Conservation (phyloP, 306 rosid species). For the Senna tora region DNA sequence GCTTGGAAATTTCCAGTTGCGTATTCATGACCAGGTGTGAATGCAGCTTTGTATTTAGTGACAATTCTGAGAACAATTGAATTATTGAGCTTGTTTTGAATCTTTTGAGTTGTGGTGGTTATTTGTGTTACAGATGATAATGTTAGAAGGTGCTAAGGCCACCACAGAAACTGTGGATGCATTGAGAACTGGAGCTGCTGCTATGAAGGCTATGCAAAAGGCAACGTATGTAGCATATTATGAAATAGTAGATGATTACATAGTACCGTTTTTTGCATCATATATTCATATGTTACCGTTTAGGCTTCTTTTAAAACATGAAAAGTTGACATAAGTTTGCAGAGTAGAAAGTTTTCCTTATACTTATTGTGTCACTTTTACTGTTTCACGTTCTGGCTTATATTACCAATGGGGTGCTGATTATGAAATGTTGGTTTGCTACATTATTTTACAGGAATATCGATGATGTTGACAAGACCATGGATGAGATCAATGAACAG, state of each 20-base stretch:
- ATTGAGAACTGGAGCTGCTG: slow-evolving; percentile 88
- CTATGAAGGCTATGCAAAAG: slow-evolving; percentile 99
- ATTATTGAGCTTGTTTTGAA: slow-evolving; percentile 24
- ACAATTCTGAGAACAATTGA: slow-evolving; percentile 1
- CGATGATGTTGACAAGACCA: slow-evolving; percentile 94
- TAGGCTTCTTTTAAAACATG: neutral
- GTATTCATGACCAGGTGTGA: slow-evolving; percentile 93
- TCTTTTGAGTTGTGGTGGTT: slow-evolving; percentile 28
- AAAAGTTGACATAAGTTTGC: neutral
- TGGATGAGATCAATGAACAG: slow-evolving; percentile 99
- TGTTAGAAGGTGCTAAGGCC: slow-evolving; percentile 99
- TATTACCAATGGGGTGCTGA: slow-evolving; percentile 12
- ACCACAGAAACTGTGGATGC: slow-evolving; percentile 99
- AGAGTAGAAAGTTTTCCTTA: neutral
- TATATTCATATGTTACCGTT: neutral
- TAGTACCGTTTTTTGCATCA: neutral
- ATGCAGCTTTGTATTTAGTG: slow-evolving; percentile 17
- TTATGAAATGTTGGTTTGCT: slow-evolving; percentile 26
- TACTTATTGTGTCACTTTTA: neutral
- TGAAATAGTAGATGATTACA: neutral
- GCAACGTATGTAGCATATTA: slow-evolving; percentile 69
- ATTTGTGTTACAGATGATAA: slow-evolving; percentile 72
- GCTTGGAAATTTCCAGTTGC: slow-evolving; percentile 97
- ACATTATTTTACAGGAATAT: slow-evolving; percentile 66
- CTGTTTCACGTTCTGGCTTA: neutral